Base-by-base conservation (phyloP, 257 asterid species). In the Solanum sitiens region DNA sequence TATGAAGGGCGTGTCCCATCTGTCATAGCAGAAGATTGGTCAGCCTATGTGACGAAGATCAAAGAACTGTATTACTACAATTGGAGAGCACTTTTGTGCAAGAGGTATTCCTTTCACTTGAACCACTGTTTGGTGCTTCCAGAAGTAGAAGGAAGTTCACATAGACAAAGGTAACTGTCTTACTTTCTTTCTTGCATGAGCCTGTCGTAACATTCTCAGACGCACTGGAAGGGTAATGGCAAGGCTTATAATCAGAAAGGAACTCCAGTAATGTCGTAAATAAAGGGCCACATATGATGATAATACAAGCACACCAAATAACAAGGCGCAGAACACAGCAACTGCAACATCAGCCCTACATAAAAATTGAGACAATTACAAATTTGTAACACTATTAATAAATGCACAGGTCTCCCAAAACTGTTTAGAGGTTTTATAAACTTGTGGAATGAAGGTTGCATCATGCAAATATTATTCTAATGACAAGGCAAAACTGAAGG, bases 271-370 rank as follows among this genome's bases (percentile, higher is more conserved):
- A 88, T 93, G 92, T 87, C 88, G 87, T 53, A 92, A 88, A 92
- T 92, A 91, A 37, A 95, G 93, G 89, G 95, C 83, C 86, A 91
- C 72, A 86, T 94, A 95, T 14, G 96, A 95, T 87, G 93, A 87
- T 86, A 94, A 39, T 87, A 94, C 88, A 87, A 95, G 94, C 89
- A 90, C 86, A 18, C 87, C 32, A 87, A 93, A 94, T 86, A 90
- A 90, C 75, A 90, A 84, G 70, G 93, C 94, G 86, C 90, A 93
- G 65, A 89, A 88, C 77, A 92, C 45, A 86, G 97, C 95, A 79
- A 91, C 92, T 25, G 92, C 92, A 84, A 93, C 95, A 89, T 95
- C 97, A 83, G 86, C 86, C 98, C 98, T 95, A 95, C 89, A 90
- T 47, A 73, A 85, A 27, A 47, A 18, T 71, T 47, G 70, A 86